A percentile compares a stretch with the other conserved stretches of the same genome.
These are phyloP conservation scores for Ustilago tritici DNA, from an alignment of 1,284 basidiomycete species.

Conservation along the genomic window DNA sequence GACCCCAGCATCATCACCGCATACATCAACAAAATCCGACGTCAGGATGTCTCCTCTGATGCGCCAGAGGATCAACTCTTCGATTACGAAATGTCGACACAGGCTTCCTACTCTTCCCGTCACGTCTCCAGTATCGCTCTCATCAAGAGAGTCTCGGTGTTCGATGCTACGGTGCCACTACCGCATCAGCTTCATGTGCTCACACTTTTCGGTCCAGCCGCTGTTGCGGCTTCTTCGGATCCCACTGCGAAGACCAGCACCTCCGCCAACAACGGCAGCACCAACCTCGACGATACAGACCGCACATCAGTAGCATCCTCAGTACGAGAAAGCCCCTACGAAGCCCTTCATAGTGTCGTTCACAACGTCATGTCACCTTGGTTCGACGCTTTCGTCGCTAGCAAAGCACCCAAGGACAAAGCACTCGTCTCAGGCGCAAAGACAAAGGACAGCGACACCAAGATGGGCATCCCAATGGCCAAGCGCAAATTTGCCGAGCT, in stretches of 20 bases:
- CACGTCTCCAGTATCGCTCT: constrained; percentile 89
- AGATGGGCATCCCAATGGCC: constrained; percentile 97
- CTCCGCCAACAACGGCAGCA: constrained; percentile 9
- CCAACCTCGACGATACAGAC: constrained; percentile 22
- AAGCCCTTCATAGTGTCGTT: constrained; percentile 94
- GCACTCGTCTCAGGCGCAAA: constrained; percentile 42
- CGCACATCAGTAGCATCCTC: constrained; percentile 27
- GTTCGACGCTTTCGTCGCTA: constrained; percentile 92
- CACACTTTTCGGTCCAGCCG: constrained; percentile 89
- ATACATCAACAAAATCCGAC: constrained; percentile 62
- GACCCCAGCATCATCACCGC: constrained; percentile 55
- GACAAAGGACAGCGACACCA: constrained; percentile 72
- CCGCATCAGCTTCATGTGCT: constrained; percentile 90
- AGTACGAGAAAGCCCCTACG: constrained; percentile 77
- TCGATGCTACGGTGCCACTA: constrained; percentile 83
- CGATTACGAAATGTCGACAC: constrained; percentile 77
- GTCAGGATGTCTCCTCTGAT: constrained; percentile 36
- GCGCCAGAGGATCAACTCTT: constrained; percentile 38
- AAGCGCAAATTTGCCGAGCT: constrained; percentile 99
- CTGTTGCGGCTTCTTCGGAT: constrained; percentile 70
- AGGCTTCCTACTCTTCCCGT: constrained; percentile 83
- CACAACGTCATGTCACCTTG: constrained; percentile 96
- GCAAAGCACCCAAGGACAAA: constrained; percentile 66
- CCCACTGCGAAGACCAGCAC: neutral
- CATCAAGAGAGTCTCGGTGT: constrained; percentile 87